Evolutionary conservation across 2,329 filamentous ascomycete genomes (phyloP).

Genomic region (Venturia nashicola): DNA sequence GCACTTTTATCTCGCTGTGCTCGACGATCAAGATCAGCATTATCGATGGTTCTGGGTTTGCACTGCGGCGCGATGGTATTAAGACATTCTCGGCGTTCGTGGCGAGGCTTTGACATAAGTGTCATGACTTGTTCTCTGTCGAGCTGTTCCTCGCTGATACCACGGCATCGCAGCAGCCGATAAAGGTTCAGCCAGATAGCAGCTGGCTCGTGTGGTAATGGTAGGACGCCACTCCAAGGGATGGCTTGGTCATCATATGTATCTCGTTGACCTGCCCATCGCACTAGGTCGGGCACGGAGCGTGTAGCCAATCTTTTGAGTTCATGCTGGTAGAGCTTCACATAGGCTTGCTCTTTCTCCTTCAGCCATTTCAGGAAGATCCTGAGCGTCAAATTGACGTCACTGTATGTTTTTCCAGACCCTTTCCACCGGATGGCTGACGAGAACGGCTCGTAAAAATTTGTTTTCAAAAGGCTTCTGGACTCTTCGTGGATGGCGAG

Average conservation of each 20-base stretch:
- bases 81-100: background rate
- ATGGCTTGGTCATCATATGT: background rate
- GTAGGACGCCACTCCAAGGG: too few species aligned
- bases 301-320: background rate
- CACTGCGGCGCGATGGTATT: background rate
- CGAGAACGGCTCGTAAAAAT: background rate
- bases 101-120: background rate
- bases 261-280: background rate
- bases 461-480: background rate
- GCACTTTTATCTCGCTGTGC: background rate
- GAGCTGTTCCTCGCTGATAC: background rate
- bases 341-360: background rate
- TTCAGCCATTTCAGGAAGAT: background rate
- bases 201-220: background rate
- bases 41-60: background rate
- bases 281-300: background rate
- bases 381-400: background rate
- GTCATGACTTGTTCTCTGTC: background rate
- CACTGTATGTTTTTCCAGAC: background rate
- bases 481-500: background rate
- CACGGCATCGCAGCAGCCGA: background rate
- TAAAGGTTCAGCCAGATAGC: background rate
- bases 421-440: background rate
- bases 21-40: background rate
- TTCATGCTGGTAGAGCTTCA: background rate